Percentiles rank a stretch among this genome's conserved stretches.
phyloP scores from a whole-genome alignment of 176 grass and related monocot species.

The Tuctoria greenei region DNA sequence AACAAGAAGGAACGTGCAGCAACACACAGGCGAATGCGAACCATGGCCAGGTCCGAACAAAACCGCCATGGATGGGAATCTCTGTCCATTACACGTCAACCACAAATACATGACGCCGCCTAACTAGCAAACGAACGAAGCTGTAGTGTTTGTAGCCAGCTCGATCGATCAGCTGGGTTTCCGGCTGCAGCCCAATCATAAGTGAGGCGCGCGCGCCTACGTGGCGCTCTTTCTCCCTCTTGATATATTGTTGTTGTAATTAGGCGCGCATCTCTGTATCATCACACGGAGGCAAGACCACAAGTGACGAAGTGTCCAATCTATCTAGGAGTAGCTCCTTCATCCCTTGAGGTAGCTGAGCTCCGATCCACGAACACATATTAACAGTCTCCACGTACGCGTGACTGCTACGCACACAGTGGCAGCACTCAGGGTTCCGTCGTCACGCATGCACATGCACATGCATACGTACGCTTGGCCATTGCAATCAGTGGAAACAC shows the following conservation, averaged over 20 bases:
- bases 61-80: neutral
- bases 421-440: conserved; percentile 27
- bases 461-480: too few relatives aligned
- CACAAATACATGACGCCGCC: conserved; percentile 8
- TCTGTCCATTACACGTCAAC: neutral
- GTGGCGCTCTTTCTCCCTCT: neutral
- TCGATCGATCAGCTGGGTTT: too few relatives aligned
- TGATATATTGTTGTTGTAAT: neutral
- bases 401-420: neutral
- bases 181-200: neutral
- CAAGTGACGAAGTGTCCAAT: neutral
- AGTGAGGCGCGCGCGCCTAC: neutral
- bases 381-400: neutral
- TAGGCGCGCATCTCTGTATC: too few relatives aligned
- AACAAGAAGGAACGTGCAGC: neutral
- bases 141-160: too few relatives aligned
- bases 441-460: neutral
- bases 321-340: too few relatives aligned
- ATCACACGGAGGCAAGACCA: neutral
- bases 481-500: neutral
- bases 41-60: neutral
- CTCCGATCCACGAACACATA: too few relatives aligned
- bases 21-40: neutral
- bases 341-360: too few relatives aligned
- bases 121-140: too few relatives aligned